Evolutionary conservation across 768 basidiomycete genomes (phyloP).

Genomic region (Mycena galericulata): DNA sequence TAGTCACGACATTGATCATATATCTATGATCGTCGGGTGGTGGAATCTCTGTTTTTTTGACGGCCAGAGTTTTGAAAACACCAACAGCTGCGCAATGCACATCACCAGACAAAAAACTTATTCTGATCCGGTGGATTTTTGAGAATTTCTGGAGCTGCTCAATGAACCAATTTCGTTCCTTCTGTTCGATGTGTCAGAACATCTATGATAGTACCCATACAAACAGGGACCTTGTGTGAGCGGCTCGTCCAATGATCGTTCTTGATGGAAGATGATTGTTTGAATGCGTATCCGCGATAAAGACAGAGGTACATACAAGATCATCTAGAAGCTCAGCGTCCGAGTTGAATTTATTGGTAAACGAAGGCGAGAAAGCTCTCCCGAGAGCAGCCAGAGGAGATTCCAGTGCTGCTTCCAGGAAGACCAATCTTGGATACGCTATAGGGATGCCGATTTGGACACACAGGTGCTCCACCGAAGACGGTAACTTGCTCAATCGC

Average conservation of each 20-base stretch:
- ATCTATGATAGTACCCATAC: not conserved
- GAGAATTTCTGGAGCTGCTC: conserved; percentile 83
- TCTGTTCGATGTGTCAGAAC: conserved; percentile 54
- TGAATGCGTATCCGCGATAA: not conserved
- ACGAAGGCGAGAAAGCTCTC: conserved; percentile 74
- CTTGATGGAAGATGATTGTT: conserved; percentile 46
- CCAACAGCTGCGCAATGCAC: conserved; percentile 94
- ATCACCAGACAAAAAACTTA: conserved; percentile 93
- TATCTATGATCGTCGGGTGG: conserved; percentile 81
- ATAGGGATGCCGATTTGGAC: conserved; percentile 88
- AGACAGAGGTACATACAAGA: conserved; percentile 60
- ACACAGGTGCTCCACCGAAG: conserved; percentile 82
- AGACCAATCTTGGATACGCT: conserved; percentile 94
- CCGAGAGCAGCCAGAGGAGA: conserved; percentile 84
- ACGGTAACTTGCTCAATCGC: conserved; percentile 70
- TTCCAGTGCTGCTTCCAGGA: conserved; percentile 83
- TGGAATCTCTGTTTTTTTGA: conserved; percentile 59
- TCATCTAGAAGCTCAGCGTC: conserved; percentile 96
- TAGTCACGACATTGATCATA: conserved; percentile 91
- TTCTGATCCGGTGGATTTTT: conserved; percentile 67
- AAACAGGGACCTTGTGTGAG: conserved; percentile 70
- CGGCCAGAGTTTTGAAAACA: conserved; percentile 74
- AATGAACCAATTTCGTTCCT: conserved; percentile 92
- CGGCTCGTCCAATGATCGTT: conserved; percentile 95
- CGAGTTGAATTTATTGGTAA: conserved; percentile 92